These are phyloP conservation scores for Pistacia atlantica DNA, from an alignment of 345 rosid species.

Conservation along the genomic window DNA sequence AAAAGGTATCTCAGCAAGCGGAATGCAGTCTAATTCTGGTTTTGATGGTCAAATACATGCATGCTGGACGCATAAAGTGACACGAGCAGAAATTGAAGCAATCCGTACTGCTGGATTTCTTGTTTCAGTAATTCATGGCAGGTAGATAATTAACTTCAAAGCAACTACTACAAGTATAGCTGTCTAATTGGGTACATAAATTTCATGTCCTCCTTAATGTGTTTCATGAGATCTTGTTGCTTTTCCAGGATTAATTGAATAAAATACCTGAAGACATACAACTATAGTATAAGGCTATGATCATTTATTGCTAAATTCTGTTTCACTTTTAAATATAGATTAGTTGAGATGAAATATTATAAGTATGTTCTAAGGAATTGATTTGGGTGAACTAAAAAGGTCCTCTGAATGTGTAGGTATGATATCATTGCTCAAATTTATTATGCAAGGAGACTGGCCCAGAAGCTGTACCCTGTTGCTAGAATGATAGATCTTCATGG, in stretches of 20 bases:
- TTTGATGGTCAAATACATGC: conserved; percentile 95
- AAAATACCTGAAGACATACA: background rate
- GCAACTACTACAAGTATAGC: background rate
- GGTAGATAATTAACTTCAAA: conserved; percentile 42
- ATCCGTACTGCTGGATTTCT: conserved; percentile 80
- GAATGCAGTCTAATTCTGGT: conserved; percentile 87
- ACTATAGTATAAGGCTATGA: background rate
- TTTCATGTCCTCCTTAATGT: too few species aligned
- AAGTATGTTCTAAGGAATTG: background rate
- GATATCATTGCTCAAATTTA: conserved; percentile 92
- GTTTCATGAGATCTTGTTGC: background rate
- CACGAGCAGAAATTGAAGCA: conserved; percentile 56
- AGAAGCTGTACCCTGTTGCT: conserved; percentile 77
- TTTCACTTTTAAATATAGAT: background rate
- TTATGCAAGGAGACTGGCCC: conserved; percentile 83
- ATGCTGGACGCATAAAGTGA: conserved; percentile 90
- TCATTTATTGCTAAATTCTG: background rate
- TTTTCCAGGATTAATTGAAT: background rate
- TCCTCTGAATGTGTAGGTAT: conserved; percentile 48
- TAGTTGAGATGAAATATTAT: background rate
- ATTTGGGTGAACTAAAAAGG: conserved; percentile 25
- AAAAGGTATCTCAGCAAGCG: conserved; percentile 84
- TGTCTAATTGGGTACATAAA: background rate
- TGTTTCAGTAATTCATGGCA: conserved; percentile 93
- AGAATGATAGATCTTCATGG: conserved; percentile 96